Evolutionary conservation across 352 stramenopile species (phyloP).

Genomic region (Globisporangium recalcitrans): DNA sequence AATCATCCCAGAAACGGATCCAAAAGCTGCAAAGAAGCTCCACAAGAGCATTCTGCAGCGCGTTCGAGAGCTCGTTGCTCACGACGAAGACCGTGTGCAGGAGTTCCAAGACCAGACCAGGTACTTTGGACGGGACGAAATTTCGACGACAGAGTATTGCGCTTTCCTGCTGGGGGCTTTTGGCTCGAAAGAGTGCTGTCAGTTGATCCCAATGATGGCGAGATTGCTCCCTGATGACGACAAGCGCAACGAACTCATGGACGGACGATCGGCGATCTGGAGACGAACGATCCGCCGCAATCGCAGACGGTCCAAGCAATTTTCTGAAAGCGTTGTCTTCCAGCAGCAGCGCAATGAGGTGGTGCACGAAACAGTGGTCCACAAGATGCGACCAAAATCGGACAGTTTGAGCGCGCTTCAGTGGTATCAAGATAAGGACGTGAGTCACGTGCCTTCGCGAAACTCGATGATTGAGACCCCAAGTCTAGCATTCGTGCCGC

Average conservation of each 20-base stretch:
- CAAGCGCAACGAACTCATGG: conserved; percentile 58
- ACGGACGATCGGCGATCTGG: conserved; percentile 57
- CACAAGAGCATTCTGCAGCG: conserved; percentile 70
- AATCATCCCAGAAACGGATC: conserved; percentile 46
- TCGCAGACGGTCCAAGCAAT: conserved; percentile 71
- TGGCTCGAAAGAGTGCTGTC: conserved; percentile 59
- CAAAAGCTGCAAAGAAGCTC: conserved; percentile 56
- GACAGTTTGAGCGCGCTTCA: conserved; percentile 30
- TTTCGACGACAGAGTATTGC: conserved; percentile 67
- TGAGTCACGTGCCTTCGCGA: conserved; percentile 4
- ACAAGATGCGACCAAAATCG: conserved; percentile 42
- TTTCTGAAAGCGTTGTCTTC: conserved; percentile 67
- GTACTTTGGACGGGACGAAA: conserved; percentile 69
- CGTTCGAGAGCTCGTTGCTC: conserved; percentile 50
- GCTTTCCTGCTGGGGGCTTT: conserved; percentile 68
- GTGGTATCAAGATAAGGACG: conserved; percentile 13
- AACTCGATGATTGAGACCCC: conserved; percentile 36
- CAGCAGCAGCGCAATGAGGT: conserved; percentile 53
- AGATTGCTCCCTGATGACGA: conserved; percentile 57
- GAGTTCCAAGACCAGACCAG: conserved; percentile 79
- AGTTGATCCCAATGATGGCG: conserved; percentile 73
- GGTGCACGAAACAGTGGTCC: conserved; percentile 22
- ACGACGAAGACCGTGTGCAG: conserved; percentile 68
- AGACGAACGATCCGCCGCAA: conserved; percentile 52
- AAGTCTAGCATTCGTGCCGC: conserved; percentile 1